Evolutionary conservation across 1,284 basidiomycete species (phyloP), one percentile per base, ranked within the genome.

Genomic region (Baeospora myosura): DNA sequence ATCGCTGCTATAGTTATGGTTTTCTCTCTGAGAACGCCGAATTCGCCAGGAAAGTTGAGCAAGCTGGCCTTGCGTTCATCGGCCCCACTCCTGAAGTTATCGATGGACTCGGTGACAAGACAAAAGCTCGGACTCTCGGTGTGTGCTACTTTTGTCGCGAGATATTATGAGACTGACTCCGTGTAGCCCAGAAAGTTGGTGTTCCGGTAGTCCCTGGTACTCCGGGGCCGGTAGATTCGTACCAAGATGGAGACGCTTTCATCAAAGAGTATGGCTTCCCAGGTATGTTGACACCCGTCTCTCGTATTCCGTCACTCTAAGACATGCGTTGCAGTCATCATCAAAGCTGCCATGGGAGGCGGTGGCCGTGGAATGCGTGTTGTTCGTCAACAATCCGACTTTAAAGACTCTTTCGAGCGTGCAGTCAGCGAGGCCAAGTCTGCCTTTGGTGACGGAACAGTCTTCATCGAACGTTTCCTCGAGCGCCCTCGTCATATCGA

Each of bases 311-410:
- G 33, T 24, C 40, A 31, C 16, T 7, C 16, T 14, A 24, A 25
- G 21, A 23, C 22, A 8, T 20, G 18, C 25, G 29, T 3, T n/a
- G 4, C 45, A 86, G 89, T 94, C 38, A 94, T 95, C 61, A 94
- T 96, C 76, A 96, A 97, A 68, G 94, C 94, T 37, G 94, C 94
- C 18, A 96, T 97, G 91, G 95, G 95, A 46, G 95, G 95, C 52
- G 95, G 95, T 58, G 95, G 95, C 45, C 88, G 94, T 57, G 95
- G 95, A 50, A 98, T 98, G 95, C 88, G 95, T 62, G 94, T 98
- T 46, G 95, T 98, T 26, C 82, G 91, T 49, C 88, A 92, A 58
- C 82, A 91, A 61, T 84, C 83, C 37, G 87, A 91, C 52, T 97
- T 98, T 74, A 77, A 94, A 66, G 74, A 81, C 52, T 74, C 87